Conservation (phyloP, 331 rosid genomes). For the Phaseolus coccineus region DNA sequence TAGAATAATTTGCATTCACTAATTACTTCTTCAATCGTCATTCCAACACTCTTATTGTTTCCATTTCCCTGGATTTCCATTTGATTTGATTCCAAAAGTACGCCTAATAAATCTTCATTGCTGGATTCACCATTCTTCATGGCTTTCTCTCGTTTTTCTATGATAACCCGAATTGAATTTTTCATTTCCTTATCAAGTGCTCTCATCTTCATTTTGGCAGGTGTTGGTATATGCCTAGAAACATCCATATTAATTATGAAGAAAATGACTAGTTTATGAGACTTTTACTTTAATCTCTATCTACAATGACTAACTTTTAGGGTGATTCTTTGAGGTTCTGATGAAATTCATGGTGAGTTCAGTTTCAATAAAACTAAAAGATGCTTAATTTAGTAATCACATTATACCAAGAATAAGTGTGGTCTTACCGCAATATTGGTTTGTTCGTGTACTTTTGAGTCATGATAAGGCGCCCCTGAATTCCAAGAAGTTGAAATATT, state of each 20-base stretch:
- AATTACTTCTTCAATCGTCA: constrained; percentile 52
- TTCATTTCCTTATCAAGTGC: constrained; percentile 28
- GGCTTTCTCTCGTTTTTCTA: constrained; percentile 50
- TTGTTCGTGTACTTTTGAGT: no score
- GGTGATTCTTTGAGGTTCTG: no score
- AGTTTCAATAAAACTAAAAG: neutral
- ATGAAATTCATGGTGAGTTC: neutral
- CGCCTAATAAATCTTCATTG: constrained; percentile 42
- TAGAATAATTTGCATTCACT: constrained; percentile 60
- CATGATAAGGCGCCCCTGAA: no score
- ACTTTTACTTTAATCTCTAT: neutral
- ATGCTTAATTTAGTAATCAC: neutral
- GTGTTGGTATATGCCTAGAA: no score
- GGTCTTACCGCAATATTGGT: constrained; percentile 45
- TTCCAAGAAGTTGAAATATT: constrained; percentile 45
- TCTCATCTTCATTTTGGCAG: constrained; percentile 24
- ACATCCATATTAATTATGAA: neutral
- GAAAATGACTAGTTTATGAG: neutral
- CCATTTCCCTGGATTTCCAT: constrained; percentile 46
- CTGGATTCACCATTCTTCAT: neutral
- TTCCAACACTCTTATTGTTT: constrained; percentile 44
- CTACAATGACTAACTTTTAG: no score
- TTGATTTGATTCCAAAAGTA: constrained; percentile 45
- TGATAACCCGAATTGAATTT: constrained; percentile 34
- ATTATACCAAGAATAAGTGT: neutral